These are phyloP conservation scores for Neotropicomus parvogracilis DNA, from an alignment of 1,284 basidiomycete genomes.

Conservation along the genomic window DNA sequence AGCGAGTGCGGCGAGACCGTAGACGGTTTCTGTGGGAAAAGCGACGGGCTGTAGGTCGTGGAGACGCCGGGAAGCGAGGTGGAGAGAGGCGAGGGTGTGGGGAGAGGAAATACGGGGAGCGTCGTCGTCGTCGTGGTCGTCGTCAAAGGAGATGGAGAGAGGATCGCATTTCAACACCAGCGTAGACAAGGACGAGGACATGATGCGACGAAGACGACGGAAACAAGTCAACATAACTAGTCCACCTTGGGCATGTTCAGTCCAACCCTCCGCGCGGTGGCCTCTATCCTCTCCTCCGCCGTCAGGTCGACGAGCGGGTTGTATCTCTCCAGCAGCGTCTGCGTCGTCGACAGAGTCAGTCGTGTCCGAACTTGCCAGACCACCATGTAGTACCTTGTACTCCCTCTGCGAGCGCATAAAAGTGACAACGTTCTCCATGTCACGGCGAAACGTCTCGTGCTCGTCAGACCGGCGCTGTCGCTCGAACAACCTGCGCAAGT, in stretches of 20 bases:
- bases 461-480: conserved; percentile 31
- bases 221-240: conserved; percentile 4
- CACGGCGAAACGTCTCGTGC: conserved; percentile 37
- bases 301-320: conserved; percentile 82
- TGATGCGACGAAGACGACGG: not conserved
- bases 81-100: conserved; percentile 45
- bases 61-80: conserved; percentile 49
- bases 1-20: conserved; percentile 90
- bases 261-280: conserved; percentile 84
- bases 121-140: conserved; percentile 25
- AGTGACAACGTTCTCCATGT: conserved; percentile 62
- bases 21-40: conserved; percentile 98
- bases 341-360: conserved; percentile 6
- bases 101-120: conserved; percentile 43
- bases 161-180: conserved; percentile 53
- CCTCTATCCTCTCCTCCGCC: conserved; percentile 73
- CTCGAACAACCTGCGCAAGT: conserved; percentile 61
- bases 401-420: conserved; percentile 70
- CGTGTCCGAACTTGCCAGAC: not conserved
- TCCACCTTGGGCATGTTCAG: conserved; percentile 52
- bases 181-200: conserved; percentile 13
- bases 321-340: conserved; percentile 79
- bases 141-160: conserved; percentile 48
- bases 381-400: conserved; percentile 42
- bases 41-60: conserved; percentile 59